Evolutionary conservation across 1,284 basidiomycete species (phyloP), one percentile per base, ranked within the genome.

Genomic region (Tylopilus orsonianus): DNA sequence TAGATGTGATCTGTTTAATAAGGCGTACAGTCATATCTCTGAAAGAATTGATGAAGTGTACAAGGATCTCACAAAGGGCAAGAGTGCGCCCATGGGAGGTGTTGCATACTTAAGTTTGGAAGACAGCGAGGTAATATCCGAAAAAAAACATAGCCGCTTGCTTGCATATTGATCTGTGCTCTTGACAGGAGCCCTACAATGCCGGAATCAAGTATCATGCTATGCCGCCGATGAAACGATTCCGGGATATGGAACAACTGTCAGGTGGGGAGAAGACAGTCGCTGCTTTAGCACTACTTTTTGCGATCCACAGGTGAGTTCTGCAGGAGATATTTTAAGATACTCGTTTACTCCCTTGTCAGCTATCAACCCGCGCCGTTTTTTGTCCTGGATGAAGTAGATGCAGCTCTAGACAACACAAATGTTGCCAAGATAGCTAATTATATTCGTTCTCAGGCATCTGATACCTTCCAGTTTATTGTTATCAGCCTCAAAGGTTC

Each of bases 241-340:
- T 99, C 78, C 82, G 95, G 56, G 97, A 99, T 67, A 99, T 99
- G 90, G 95, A 98, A 53, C 95, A 98, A 66, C 75, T 99, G 5
- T 98, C 94, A 0, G 97, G 96, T 45, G 97, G 97, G 20, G 97
- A 99, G 68, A 98, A 98, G 75, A 98, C 96, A 0, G 96, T 99
- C 54, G 97, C 97, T 4, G 96, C 97, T 6, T 74, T 99, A 16
- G 95, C 96, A 1, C 75, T 99, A 16, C 76, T 99, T 23, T 98
- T 99, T 64, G 93, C 96, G 12, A 97, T 99, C 49, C 96, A 99
- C 69, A 93, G 88, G 90, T 87, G 27, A 43, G 47, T 3, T 22
- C 5, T 16, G 20, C 30, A 26, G 16, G 12, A 32, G 23, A 14
- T 23, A 19, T 7, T 16, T 24, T 2, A 7, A 34, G 5, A 1